Base-by-base conservation (phyloP, 805 yeast genomes). In the Starmerella ratchasimensis region DNA sequence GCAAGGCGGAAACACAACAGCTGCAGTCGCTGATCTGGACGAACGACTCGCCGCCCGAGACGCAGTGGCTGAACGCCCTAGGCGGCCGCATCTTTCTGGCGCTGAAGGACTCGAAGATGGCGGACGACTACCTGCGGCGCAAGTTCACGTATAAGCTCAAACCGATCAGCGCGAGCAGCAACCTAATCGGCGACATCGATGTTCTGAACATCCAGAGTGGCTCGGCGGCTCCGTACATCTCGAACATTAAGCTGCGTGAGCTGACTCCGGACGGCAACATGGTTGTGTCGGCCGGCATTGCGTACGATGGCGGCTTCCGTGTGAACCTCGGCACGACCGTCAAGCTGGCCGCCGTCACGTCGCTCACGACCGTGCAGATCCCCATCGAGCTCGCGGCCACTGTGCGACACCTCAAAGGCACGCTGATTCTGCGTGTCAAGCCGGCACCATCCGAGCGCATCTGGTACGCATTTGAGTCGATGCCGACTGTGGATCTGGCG, bases 31-130 rank as follows among this genome's bases (percentile, higher is more conserved):
- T 77, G 1, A 58, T 86, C 28, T 80, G 86, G 53, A 76, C 93
- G 1, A 72, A 86, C 0, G 93, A 81, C 49, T 83, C 82, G 2
- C 90, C 83, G 51, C 58, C 79, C 21, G 78, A 81, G 17, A 74
- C 93, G 0, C 74, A 80, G 51, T 90, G 97, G 98, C 57, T 90
- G 17, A 90, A 90, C 58, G 95, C 94, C 0, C 44, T 86, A 2
- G 47, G 80, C 11, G 97, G 97, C 0, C 65, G 98, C 40, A 47
- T 88, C 10, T 90, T 86, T 51, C 60, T 90, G 28, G 70, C 83
- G 0, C 58, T 81, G 5, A 83, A 84, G 49, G 67, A 73, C 34
- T 84, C 97, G 0, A 73, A 72, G 10, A 63, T 65, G 11, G 67
- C 84, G 49, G 75, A 76, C 35, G 62, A 67, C 34, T 68, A 65